Evolutionary conservation across 768 basidiomycete genomes (phyloP).

Genomic region (Boletus subcaerulescens): DNA sequence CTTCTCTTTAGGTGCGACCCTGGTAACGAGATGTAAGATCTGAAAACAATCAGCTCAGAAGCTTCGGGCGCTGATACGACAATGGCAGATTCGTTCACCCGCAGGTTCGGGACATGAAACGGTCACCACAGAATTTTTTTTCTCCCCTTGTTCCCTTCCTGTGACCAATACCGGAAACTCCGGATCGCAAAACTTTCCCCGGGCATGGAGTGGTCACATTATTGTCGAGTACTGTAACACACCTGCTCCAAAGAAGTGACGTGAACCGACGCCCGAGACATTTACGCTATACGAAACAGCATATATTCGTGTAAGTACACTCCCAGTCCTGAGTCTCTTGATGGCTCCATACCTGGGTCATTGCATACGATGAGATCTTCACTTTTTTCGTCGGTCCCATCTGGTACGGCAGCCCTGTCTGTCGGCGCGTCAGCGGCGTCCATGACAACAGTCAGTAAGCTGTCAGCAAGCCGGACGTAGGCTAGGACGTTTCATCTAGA

Average conservation of each 20-base stretch:
- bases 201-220: not conserved
- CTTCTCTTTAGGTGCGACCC: not conserved
- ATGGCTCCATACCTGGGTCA: not conserved
- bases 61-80: not conserved
- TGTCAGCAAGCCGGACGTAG: not conserved
- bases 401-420: not conserved
- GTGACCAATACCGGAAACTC: not conserved
- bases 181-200: not conserved
- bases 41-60: not conserved
- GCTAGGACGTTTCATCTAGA: not conserved
- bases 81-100: not conserved
- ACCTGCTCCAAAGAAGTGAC: not conserved
- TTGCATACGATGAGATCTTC: not conserved
- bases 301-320: not conserved
- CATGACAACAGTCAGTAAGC: not conserved
- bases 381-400: not conserved
- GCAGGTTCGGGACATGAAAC: conserved; percentile 9
- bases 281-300: not conserved
- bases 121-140: not conserved
- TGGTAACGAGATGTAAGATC: not conserved
- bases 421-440: not conserved
- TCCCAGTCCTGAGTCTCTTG: not conserved
- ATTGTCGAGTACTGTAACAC: not conserved
- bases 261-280: conserved; percentile 5
- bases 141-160: not conserved